Evolutionary conservation across 768 basidiomycete genomes (phyloP), one percentile per base, ranked within the genome.

Genomic region (Chalciporus piperatus): DNA sequence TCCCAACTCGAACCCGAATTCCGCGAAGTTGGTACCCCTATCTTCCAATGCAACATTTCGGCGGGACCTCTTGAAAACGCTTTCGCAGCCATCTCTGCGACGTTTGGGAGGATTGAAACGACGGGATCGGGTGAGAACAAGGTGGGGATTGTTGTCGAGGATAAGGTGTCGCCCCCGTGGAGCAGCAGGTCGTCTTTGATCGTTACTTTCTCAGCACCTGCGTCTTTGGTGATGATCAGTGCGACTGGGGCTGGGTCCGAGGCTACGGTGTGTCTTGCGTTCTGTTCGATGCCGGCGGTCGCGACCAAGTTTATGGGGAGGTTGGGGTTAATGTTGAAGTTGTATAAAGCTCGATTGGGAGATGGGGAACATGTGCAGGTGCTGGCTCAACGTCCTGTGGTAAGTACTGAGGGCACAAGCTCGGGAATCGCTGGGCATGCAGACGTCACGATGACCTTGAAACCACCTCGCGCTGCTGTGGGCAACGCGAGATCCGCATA

Each of bases 1-100:
- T 37, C 63, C 13, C 25, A 14, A 19, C 51, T 62, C 20, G 55
- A 51, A 20, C 25, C 50, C 22, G 47, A 56, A 27, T 37, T 50
- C 19, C 7, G 1, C 25, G 14, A 19, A 12, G 11, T 58, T 16
- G 47, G 59, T 8, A 55, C 57, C 1, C 55, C 57, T 6, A 33
- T 41, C 11, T 22, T 68, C 4, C 66, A 64, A 1, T 66, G 67
- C 30, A 54, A 59, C 20, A 51, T 68, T 28, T 17, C 41, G 0
- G 57, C 53, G 2, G 51, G 39, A 7, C 28, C 41, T 4, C 48
- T 51, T 0, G 27, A 51, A 17, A 51, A 48, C 30, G 43, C 42
- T 48, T 66, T 68, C 23, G 60, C 57, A 2, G 57, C 51, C 39
- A 63, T 54, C 33, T 52, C 48, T 2, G 59, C 59, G 7, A 55